Base-by-base conservation (phyloP, 371 early-diverging fungal genomes). In the Mucor plumbeus region DNA sequence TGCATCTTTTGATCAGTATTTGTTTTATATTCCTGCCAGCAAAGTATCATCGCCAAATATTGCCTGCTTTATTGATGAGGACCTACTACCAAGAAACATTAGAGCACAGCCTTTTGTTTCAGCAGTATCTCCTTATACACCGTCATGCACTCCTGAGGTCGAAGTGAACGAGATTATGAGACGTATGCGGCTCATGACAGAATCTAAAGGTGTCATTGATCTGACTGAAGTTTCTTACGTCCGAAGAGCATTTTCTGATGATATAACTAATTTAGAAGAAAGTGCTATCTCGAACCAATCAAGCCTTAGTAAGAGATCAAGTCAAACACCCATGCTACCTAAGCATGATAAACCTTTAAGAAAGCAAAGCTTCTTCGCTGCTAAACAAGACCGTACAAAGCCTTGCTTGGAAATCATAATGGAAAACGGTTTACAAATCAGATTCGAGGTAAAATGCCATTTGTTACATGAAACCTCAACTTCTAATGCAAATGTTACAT, bases 181-280 rank as follows among this genome's bases (percentile, higher is more conserved):
- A 15, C 73, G 86, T n/a, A 80, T 84, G 76, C 61, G 68, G 0
- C 74, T 87, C 19, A 75, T 87, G 34, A 70, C 66, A 17, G 56
- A 80, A 14, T 83, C 86, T 0, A 69, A 69, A n/a, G 85, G 86
- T 8, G 63, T 82, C 17, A 82, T 88, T 70, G 84, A 88, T 65
- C 61, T 88, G 68, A 83, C 83, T 0, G 78, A 87, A 54, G 76
- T 87, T 1, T 69, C 73, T 0, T 72, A 72, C 64, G 78, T 82
- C 1, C 60, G 70, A 21, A 59, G 79, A 7, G 39, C 71, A 1
- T 79, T 82, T 58, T 15, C 34, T 26, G 54, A 48, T 19, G 62
- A 63, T 13, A 15, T 26, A 11, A 9, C 6, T 15, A 35, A 36
- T 5, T 33, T 43, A 56, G n/a, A 59, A 56, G 11, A 64, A 44